Evolutionary conservation across 352 stramenopile genomes (phyloP).

Genomic region (Phytophthora nicotianae): DNA sequence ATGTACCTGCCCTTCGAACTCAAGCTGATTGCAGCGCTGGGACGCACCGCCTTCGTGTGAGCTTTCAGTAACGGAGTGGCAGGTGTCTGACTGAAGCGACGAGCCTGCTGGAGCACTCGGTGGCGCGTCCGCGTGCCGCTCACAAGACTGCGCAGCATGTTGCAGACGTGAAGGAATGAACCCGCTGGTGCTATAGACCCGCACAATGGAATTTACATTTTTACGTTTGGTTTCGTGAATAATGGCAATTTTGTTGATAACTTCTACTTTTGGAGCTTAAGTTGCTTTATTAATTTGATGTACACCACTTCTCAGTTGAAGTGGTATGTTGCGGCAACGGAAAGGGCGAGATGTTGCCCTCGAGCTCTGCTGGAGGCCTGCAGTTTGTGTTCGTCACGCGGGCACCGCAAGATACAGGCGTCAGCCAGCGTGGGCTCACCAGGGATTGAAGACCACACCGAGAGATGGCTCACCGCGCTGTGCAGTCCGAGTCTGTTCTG

Average conservation of each 20-base stretch:
- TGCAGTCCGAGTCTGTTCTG: not conserved
- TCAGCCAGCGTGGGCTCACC: not conserved
- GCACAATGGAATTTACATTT: not conserved
- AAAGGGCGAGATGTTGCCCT: not conserved
- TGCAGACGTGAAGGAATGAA: not conserved
- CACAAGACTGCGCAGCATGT: conserved; percentile 16
- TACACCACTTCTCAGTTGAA: conserved; percentile 16
- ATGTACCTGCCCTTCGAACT: conserved; percentile 5
- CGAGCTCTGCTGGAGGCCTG: no score
- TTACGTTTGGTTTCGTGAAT: no score
- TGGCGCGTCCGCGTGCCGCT: conserved; percentile 1
- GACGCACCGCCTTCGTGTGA: conserved; percentile 1
- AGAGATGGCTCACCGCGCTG: conserved; percentile 1
- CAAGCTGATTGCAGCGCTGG: conserved; percentile 5
- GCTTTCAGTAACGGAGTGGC: conserved; percentile 3
- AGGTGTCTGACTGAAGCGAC: conserved; percentile 14
- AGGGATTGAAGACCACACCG: not conserved
- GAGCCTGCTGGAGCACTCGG: conserved; percentile 15
- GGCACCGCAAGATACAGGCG: not conserved
- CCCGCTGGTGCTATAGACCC: no score
- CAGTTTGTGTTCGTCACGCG: not conserved
- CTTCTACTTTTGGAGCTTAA: not conserved
- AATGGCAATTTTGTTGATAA: no score
- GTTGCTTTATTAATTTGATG: not conserved
- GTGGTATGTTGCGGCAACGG: conserved; percentile 1